Percentiles rank a stretch among this genome's conserved stretches.
Conservation (phyloP, 768 basidiomycete genomes). For the Boletus sp. region DNA sequence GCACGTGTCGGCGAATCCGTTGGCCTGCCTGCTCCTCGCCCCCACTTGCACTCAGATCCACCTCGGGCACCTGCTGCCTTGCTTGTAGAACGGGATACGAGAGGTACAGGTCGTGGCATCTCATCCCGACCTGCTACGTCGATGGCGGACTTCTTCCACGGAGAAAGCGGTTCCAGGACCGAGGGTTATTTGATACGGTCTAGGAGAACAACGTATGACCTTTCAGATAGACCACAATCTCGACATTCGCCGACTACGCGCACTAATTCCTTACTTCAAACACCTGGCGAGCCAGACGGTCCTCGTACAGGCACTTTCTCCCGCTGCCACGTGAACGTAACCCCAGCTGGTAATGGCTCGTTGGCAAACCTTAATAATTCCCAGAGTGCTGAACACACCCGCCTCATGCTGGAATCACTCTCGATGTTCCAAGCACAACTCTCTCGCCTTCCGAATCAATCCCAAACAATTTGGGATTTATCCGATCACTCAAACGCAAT, state of each 20-base stretch:
- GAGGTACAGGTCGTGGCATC: conserved; percentile 15
- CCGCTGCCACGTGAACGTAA: conserved; percentile 14
- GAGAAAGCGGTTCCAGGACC: conserved; percentile 13
- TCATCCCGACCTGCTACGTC: conserved; percentile 50
- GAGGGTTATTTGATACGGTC: conserved; percentile 18
- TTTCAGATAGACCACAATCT: conserved; percentile 24
- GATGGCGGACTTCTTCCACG: conserved; percentile 49
- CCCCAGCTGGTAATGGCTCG: conserved; percentile 18
- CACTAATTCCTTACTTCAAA: conserved; percentile 13
- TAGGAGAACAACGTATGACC: conserved; percentile 24
- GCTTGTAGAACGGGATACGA: conserved; percentile 19
- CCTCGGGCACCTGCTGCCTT: conserved; percentile 15
- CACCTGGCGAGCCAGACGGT: conserved; percentile 15
- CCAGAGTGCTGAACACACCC: conserved; percentile 54
- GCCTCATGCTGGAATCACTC: conserved; percentile 69
- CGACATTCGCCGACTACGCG: conserved; percentile 15
- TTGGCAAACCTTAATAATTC: conserved; percentile 10
- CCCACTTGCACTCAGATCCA: conserved; percentile 28
- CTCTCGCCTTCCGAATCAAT: conserved; percentile 49
- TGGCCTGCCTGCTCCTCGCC: conserved; percentile 17
- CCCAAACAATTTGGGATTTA: conserved; percentile 50
- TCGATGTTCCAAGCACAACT: conserved; percentile 69
- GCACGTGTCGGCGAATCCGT: conserved; percentile 18
- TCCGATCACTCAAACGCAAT: conserved; percentile 60
- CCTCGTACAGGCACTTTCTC: conserved; percentile 9